Conservation (phyloP, 140 eudicot species). For the Bidens hawaiensis region DNA sequence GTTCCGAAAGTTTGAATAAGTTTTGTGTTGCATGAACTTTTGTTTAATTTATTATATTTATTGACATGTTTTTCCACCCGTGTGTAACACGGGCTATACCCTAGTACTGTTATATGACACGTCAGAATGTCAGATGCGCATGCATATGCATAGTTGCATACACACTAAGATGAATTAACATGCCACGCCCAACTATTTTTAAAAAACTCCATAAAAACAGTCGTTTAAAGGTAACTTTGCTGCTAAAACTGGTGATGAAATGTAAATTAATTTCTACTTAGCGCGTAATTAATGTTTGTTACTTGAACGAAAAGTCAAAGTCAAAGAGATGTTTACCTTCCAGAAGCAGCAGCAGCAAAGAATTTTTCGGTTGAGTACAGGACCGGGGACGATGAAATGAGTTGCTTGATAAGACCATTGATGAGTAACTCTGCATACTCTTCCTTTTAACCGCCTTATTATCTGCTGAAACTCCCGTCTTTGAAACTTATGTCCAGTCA, state of each 20-base stretch:
- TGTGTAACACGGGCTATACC: too few relatives aligned
- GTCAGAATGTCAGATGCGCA: neutral
- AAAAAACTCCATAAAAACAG: neutral
- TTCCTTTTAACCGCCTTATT: slow-evolving; percentile 62
- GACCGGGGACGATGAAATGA: slow-evolving; percentile 91
- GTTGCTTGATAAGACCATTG: slow-evolving; percentile 98
- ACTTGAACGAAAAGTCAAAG: neutral
- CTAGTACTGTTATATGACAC: neutral
- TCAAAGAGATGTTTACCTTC: slow-evolving; percentile 46
- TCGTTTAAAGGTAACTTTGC: neutral
- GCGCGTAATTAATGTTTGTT: too few relatives aligned
- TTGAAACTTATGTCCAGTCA: slow-evolving; percentile 82
- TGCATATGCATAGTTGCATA: too few relatives aligned
- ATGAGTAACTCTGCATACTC: slow-evolving; percentile 82
- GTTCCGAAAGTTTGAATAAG: too few relatives aligned
- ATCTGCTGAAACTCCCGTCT: slow-evolving; percentile 78
- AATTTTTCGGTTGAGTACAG: slow-evolving; percentile 78
- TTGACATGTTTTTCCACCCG: too few relatives aligned
- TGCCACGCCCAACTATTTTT: neutral
- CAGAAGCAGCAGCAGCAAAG: slow-evolving; percentile 98
- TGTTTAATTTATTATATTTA: too few relatives aligned
- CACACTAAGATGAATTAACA: neutral
- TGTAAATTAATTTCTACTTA: neutral
- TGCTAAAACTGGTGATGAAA: neutral
- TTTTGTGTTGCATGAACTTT: too few relatives aligned